These are phyloP conservation scores for Poa annua DNA, from an alignment of 176 grass and related monocot species.

Conservation along the genomic window DNA sequence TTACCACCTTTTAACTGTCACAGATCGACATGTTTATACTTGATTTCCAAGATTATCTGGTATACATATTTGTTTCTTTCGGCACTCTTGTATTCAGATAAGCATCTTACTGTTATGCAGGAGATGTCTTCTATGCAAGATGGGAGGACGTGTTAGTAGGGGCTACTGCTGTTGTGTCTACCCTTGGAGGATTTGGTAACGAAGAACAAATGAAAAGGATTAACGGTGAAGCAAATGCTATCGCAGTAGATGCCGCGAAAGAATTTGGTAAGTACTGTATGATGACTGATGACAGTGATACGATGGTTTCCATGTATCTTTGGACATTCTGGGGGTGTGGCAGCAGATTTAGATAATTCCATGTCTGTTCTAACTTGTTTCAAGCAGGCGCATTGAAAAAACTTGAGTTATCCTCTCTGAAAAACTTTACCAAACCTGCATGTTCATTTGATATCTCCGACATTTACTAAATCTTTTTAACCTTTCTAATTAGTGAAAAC, in stretches of 20 bases:
- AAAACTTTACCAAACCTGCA: background rate
- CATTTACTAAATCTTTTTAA: background rate
- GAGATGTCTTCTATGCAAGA: constrained; percentile 88
- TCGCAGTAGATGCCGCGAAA: constrained; percentile 77
- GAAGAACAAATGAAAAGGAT: constrained; percentile 98
- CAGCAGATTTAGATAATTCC: background rate
- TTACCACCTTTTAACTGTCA: constrained; percentile 9
- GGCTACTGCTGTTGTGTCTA: constrained; percentile 88
- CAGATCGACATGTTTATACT: background rate
- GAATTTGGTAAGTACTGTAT: constrained; percentile 63
- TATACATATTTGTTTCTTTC: constrained; percentile 32
- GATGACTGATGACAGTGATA: background rate
- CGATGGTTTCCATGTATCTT: background rate
- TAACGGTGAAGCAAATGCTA: constrained; percentile 89
- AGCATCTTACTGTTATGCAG: constrained; percentile 47
- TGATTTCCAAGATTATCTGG: background rate
- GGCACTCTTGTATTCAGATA: constrained; percentile 6
- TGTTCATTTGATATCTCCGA: background rate
- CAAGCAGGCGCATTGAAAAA: background rate
- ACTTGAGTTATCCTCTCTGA: background rate
- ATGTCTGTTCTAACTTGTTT: background rate
- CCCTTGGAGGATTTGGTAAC: constrained; percentile 90
- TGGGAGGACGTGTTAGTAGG: constrained; percentile 87
- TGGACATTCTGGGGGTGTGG: background rate
- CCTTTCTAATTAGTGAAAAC: background rate